Evolutionary conservation across 495 filamentous ascomycete genomes (phyloP).

Genomic region (Penicillium robsamsonii): DNA sequence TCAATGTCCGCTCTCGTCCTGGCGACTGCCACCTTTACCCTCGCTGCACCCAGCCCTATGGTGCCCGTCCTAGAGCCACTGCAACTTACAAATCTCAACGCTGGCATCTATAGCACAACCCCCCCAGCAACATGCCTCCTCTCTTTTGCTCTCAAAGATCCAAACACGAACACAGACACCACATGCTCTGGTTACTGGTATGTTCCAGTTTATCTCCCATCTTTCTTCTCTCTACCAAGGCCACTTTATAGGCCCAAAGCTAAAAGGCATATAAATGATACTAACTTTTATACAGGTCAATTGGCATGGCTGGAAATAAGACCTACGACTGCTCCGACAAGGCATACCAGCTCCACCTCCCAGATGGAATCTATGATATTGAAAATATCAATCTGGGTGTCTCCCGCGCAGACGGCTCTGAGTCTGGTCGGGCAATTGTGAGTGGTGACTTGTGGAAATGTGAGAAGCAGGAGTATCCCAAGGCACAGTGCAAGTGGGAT

Average conservation of each 20-base stretch:
- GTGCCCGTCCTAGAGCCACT: conserved; percentile 14
- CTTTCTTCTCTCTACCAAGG: not conserved
- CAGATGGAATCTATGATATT: conserved; percentile 20
- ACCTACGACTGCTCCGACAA: conserved; percentile 18
- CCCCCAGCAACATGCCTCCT: conserved; percentile 10
- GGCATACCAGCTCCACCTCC: conserved; percentile 19
- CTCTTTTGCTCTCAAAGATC: conserved; percentile 19
- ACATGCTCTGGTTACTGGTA: conserved; percentile 19
- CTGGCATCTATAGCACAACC: conserved; percentile 8
- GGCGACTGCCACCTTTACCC: conserved; percentile 11
- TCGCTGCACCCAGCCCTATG: conserved; percentile 12
- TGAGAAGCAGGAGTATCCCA: conserved; percentile 8
- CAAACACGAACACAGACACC: conserved; percentile 14
- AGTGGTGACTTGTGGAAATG: conserved; percentile 14
- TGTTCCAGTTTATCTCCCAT: not conserved
- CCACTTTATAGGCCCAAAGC: not conserved
- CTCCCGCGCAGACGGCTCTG: conserved; percentile 11
- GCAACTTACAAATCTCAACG: conserved; percentile 10
- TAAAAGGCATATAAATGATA: not conserved
- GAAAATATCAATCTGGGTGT: conserved; percentile 17
- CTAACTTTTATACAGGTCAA: conserved; percentile 12
- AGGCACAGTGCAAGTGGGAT: conserved; percentile 13
- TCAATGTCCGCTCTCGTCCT: conserved; percentile 14
- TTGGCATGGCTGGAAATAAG: conserved; percentile 9
- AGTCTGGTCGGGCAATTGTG: not conserved